Evolutionary conservation across 768 basidiomycete genomes (phyloP).

Genomic region (Psilocybe sp.): DNA sequence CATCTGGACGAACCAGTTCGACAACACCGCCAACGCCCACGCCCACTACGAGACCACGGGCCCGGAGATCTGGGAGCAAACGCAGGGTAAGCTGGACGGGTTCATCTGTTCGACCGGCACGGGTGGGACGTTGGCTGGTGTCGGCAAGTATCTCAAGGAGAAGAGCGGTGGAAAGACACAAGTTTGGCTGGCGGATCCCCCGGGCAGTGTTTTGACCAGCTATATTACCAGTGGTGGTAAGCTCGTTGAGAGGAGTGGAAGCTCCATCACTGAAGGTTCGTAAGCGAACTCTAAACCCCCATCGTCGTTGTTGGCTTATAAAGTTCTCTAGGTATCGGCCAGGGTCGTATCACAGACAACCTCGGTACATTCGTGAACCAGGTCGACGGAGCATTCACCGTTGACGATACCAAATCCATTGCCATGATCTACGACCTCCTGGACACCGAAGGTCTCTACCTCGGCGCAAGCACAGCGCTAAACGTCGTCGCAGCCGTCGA

Average conservation of each 20-base stretch:
- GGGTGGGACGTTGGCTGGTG: slow-evolving; percentile 92
- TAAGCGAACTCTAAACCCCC: slow-evolving; percentile 4
- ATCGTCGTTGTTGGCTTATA: neutral
- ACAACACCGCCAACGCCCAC: slow-evolving; percentile 88
- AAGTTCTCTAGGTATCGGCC: slow-evolving; percentile 76
- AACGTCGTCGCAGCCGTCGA: slow-evolving; percentile 95
- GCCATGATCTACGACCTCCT: slow-evolving; percentile 91
- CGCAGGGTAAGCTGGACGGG: slow-evolving; percentile 72
- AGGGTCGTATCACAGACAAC: slow-evolving; percentile 93
- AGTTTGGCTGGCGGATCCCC: slow-evolving; percentile 95
- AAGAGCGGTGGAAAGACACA: slow-evolving; percentile 75
- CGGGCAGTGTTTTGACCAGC: slow-evolving; percentile 87
- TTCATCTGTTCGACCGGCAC: slow-evolving; percentile 96
- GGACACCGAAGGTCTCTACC: slow-evolving; percentile 89
- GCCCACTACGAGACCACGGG: slow-evolving; percentile 91
- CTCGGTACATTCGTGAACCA: slow-evolving; percentile 77
- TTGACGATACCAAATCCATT: slow-evolving; percentile 88
- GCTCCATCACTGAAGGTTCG: slow-evolving; percentile 89
- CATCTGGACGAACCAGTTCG: slow-evolving; percentile 98
- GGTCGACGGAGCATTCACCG: slow-evolving; percentile 78
- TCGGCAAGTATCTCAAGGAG: slow-evolving; percentile 82
- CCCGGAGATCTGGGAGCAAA: slow-evolving; percentile 96
- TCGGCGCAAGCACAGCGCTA: slow-evolving; percentile 91
- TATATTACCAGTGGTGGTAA: slow-evolving; percentile 80
- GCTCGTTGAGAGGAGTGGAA: slow-evolving; percentile 73